Evolutionary conservation across 371 early-diverging fungal genomes (phyloP), one percentile per base, ranked within the genome.

Genomic region (Furculomyces boomerangus): DNA sequence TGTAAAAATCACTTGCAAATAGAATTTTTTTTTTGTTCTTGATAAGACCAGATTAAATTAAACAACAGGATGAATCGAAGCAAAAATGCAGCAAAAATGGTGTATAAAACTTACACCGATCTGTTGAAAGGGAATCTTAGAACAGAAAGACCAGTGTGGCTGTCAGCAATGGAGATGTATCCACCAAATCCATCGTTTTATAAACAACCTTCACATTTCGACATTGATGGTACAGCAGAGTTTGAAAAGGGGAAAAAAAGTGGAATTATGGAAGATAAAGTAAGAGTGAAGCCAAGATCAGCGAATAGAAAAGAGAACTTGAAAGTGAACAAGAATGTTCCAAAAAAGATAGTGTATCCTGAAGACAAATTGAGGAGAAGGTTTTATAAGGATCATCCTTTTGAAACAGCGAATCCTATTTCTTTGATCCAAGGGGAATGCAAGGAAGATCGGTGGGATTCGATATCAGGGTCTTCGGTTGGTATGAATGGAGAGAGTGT

Each of bases 331-430:
- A 59, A 49, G 56, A 60, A 58, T 29, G 45, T 60, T 50, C 64
- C 62, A 43, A 78, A 71, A 28, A 65, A 62, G 48, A 88, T 92
- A 47, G 79, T 75, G 28, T 92, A 88, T 59, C 87, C 87, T n/a
- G 90, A 90, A 70, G 93, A 92, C 65, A 61, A 60, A 57, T 72
- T 92, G 53, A 78, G 93, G 58, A 62, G 74, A 53, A 77, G 74
- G 50, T 92, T 92, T 60, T 92, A 84, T 67, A 73, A 75, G 59
- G 84, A 88, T 71, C 93, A 92, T 63, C 90, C 90, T 22, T 86
- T 81, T 63, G 93, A 92, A 70, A 66, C 81, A 55, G 63, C 74
- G 25, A 72, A 83, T 54, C 88, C 90, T 27, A 65, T 74, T 30
- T 60, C 73, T 7, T 58, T 86, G 45, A 73, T 79, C 1, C 83